Evolutionary conservation across 148 eudicot genomes (phyloP).

Genomic region (Polygonum aviculare): DNA sequence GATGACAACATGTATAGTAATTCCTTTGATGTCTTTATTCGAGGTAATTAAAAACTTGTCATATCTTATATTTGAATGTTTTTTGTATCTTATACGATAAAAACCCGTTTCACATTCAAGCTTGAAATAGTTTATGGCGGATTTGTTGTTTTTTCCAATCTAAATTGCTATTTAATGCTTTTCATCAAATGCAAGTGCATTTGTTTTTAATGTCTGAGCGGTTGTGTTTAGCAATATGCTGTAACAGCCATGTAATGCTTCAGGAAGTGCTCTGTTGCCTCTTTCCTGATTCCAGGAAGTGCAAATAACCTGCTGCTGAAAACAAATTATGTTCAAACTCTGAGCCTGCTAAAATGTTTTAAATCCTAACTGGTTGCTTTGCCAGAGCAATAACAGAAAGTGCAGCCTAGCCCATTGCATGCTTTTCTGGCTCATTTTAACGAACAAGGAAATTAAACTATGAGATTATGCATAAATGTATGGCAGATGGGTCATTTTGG

Average conservation of each 20-base stretch:
- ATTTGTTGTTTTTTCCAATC: not conserved
- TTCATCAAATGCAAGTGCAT: not conserved
- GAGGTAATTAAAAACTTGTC: constrained; percentile 36
- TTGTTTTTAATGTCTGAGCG: not conserved
- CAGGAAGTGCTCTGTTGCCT: not conserved
- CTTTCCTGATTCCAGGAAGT: not conserved
- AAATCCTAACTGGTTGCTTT: not conserved
- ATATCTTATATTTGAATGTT: not conserved
- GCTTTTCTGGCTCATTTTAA: not conserved
- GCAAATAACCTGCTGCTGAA: not conserved
- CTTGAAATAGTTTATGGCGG: not conserved
- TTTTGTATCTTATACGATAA: not conserved
- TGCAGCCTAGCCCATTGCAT: not conserved
- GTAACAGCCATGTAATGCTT: not conserved
- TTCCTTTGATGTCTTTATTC: constrained; percentile 91
- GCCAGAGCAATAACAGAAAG: not conserved
- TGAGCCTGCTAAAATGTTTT: not conserved
- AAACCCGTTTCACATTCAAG: not conserved
- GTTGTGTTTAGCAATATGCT: too few relatives aligned
- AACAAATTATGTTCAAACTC: not conserved
- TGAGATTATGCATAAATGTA: too few relatives aligned
- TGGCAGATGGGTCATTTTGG: not conserved
- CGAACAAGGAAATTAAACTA: too few relatives aligned
- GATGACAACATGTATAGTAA: constrained; percentile 66
- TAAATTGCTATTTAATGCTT: not conserved